phyloP scores from a whole-genome alignment of 306 rosid species.

The Crotalaria pallida region DNA sequence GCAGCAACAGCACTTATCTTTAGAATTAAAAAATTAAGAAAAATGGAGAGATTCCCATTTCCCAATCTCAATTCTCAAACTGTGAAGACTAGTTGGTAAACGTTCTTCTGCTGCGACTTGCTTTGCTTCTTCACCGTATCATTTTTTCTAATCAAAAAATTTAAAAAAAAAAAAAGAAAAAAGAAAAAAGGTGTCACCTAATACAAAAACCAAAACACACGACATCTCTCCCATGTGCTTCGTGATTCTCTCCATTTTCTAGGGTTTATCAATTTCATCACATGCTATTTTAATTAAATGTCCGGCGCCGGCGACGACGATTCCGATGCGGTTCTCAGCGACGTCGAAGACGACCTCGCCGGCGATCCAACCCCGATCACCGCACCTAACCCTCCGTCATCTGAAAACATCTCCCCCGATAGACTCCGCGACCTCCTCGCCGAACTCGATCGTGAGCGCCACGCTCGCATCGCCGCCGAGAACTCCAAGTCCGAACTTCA shows the following conservation, averaged over 20 bases:
- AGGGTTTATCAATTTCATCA: slow-evolving; percentile 35
- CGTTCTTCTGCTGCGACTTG: background rate
- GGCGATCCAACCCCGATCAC: slow-evolving; percentile 53
- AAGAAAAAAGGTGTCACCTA: no score
- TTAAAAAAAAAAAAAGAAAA: no score
- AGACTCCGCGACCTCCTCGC: slow-evolving; percentile 53
- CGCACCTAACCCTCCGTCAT: slow-evolving; percentile 20
- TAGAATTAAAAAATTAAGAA: background rate
- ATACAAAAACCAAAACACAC: background rate
- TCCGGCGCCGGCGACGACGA: slow-evolving; percentile 60
- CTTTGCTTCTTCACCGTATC: background rate
- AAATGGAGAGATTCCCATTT: background rate
- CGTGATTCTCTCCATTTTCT: slow-evolving; percentile 22
- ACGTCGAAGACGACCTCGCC: slow-evolving; percentile 77
- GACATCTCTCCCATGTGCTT: background rate
- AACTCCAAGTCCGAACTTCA: slow-evolving; percentile 65
- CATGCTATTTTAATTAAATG: slow-evolving; percentile 38
- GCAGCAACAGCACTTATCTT: background rate
- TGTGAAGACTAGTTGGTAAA: slow-evolving; percentile 14
- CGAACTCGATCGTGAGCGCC: slow-evolving; percentile 87
- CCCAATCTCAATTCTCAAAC: background rate
- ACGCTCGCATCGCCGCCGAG: slow-evolving; percentile 71
- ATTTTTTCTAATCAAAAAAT: background rate
- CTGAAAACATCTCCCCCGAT: slow-evolving; percentile 63
- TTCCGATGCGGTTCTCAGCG: slow-evolving; percentile 85